Evolutionary conservation across 202 grass and related monocot genomes (phyloP).

Genomic region (Setaria italica): DNA sequence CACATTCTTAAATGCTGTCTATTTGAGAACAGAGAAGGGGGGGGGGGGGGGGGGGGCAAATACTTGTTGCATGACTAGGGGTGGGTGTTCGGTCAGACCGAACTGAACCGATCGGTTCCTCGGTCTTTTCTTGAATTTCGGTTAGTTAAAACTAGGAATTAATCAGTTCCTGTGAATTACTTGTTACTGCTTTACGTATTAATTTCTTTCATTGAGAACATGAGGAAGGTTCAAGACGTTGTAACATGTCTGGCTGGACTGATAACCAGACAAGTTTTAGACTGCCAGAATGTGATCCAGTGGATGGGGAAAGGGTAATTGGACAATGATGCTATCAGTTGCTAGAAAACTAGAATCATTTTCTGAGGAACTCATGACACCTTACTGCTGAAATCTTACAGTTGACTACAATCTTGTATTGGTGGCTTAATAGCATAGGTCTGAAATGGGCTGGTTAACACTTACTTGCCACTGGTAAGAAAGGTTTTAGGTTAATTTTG

Average conservation of each 20-base stretch:
- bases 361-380: neutral
- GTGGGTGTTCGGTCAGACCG: too few relatives aligned
- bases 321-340: neutral
- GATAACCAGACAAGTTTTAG: neutral
- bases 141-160: too few relatives aligned
- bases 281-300: neutral
- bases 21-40: neutral
- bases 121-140: too few relatives aligned
- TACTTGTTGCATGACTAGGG: neutral
- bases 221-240: neutral
- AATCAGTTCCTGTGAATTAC: too few relatives aligned
- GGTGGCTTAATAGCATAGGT: neutral
- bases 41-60: neutral
- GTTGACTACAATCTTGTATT: neutral
- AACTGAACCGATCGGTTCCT: too few relatives aligned
- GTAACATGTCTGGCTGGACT: neutral
- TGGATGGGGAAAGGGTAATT: neutral
- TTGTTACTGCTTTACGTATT: neutral
- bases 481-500: slow-evolving; percentile 1
- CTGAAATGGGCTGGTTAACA: neutral
- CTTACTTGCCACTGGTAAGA: neutral
- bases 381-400: neutral
- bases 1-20: neutral
- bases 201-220: neutral
- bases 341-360: neutral